Conservation (phyloP, 2,329 filamentous ascomycete species). For the Beauveria australis region DNA sequence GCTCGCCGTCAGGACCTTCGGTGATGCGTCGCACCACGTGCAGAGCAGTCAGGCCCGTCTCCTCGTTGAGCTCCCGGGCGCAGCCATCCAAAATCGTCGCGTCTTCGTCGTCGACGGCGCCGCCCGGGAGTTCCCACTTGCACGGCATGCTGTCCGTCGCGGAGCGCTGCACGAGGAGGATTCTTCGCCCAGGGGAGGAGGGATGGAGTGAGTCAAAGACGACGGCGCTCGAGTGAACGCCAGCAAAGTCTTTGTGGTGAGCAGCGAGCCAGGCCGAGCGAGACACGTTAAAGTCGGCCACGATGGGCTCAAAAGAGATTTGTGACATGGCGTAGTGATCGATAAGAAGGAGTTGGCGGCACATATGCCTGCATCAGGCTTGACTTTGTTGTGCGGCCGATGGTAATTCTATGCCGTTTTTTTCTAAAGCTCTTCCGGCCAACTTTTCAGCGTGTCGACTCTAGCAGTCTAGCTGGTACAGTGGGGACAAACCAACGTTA, state of each 20-base stretch:
- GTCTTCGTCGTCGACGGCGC: slow-evolving; percentile 39
- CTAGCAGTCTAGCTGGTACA: too few relatives aligned
- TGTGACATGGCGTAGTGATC: slow-evolving; percentile 9
- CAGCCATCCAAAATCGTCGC: slow-evolving; percentile 32
- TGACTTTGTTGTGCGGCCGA: too few relatives aligned
- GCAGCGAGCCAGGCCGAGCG: slow-evolving; percentile 19
- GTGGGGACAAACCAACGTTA: too few relatives aligned
- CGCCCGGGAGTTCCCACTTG: slow-evolving; percentile 42
- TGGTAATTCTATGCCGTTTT: too few relatives aligned
- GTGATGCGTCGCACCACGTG: slow-evolving; percentile 23
- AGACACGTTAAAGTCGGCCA: slow-evolving; percentile 19
- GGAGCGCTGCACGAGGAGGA: slow-evolving; percentile 40
- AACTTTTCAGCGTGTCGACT: too few relatives aligned
- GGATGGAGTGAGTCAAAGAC: slow-evolving; percentile 23
- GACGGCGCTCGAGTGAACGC: slow-evolving; percentile 25
- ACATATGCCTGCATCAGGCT: too few relatives aligned
- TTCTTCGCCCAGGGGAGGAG: slow-evolving; percentile 16
- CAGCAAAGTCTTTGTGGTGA: slow-evolving; percentile 21
- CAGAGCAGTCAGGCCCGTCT: slow-evolving; percentile 30
- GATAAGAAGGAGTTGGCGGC: background rate
- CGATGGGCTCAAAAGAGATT: slow-evolving; percentile 18
- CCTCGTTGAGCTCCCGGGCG: slow-evolving; percentile 41
- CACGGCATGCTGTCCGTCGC: slow-evolving; percentile 35
- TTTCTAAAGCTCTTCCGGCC: too few relatives aligned
- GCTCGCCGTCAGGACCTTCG: slow-evolving; percentile 17